Evolutionary conservation across 1,284 basidiomycete species (phyloP), one percentile per base, ranked within the genome.

Genomic region (Moesziomyces parantarcticus): DNA sequence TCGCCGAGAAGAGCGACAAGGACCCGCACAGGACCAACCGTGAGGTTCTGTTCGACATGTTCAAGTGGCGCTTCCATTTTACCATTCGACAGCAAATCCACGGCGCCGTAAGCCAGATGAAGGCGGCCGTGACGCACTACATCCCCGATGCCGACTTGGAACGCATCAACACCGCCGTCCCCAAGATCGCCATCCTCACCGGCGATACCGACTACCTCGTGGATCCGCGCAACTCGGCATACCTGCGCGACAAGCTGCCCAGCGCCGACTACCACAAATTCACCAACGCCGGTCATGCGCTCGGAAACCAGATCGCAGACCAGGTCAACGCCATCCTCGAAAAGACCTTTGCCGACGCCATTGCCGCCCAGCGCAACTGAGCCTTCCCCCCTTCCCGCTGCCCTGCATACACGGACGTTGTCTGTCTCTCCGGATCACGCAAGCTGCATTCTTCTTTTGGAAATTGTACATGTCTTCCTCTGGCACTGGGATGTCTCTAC

Each of bases 201-300:
- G 93, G 92, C 3, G 90, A 92, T 72, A 83, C 88, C 3, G 93
- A 95, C 80, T 76, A 89, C 48, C 84, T 94, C 3, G 88, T 95
- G 23, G 78, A 86, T 18, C 87, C 89, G 0, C 75, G 77, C 3
- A 88, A 91, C 67, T 91, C 90, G 23, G 72, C 84, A 6, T 86
- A 88, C 32, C 81, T 95, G 42, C 89, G 89, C 74, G 76, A 84
- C n/a, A 78, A 86, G 40, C 90, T 94, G 88, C 87, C 88, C 0
- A 88, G 88, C 56, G 91, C 90, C 1, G 90, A 93, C 80, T 86
- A 89, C 39, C 82, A 90, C 6, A 84, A 88, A 55, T 92, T 90
- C 88, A 81, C 88, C 49, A 85, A 85, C 3, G 89, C 89, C 0
- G 92, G 92, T 0, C 92, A 93, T 83, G 91, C 86, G 2, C 79